Percentiles rank a stretch among this genome's conserved stretches.
These are phyloP conservation scores for Cystoisospora suis DNA, from an alignment of 169 alveolate genomes.

Conservation along the genomic window DNA sequence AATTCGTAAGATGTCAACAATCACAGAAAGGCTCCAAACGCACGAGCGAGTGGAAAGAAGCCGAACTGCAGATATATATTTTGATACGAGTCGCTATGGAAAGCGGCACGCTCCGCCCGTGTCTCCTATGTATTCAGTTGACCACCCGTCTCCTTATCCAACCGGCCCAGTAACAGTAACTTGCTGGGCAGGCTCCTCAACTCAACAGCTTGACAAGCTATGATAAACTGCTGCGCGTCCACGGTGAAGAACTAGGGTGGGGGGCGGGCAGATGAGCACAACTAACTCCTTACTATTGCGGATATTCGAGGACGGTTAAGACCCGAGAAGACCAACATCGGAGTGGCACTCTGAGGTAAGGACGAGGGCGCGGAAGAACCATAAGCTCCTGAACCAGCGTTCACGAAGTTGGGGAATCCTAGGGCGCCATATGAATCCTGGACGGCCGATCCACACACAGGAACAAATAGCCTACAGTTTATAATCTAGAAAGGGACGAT, in stretches of 20 bases:
- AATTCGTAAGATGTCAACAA: too few relatives aligned
- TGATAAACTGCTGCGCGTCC: too few relatives aligned
- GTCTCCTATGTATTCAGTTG: background rate
- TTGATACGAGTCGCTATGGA: background rate
- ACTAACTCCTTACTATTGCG: background rate
- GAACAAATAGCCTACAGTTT: too few relatives aligned
- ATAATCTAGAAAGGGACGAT: too few relatives aligned
- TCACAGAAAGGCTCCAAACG: background rate
- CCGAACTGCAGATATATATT: background rate
- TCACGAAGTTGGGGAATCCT: conserved; percentile 23
- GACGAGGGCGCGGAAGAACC: background rate
- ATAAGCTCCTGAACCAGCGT: background rate
- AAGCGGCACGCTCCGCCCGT: background rate
- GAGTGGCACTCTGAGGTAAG: background rate
- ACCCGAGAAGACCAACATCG: background rate
- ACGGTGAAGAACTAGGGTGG: background rate
- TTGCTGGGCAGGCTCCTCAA: background rate
- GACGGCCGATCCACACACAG: too few relatives aligned
- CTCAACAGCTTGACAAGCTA: background rate
- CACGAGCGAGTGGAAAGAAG: background rate
- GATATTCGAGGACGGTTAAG: background rate
- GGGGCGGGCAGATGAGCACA: background rate
- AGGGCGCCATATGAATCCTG: conserved; percentile 19
- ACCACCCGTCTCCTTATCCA: background rate
- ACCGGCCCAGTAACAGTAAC: background rate